These are phyloP conservation scores for Tolypocladium ovalisporum DNA, from an alignment of 2,329 filamentous ascomycete species.

Conservation along the genomic window DNA sequence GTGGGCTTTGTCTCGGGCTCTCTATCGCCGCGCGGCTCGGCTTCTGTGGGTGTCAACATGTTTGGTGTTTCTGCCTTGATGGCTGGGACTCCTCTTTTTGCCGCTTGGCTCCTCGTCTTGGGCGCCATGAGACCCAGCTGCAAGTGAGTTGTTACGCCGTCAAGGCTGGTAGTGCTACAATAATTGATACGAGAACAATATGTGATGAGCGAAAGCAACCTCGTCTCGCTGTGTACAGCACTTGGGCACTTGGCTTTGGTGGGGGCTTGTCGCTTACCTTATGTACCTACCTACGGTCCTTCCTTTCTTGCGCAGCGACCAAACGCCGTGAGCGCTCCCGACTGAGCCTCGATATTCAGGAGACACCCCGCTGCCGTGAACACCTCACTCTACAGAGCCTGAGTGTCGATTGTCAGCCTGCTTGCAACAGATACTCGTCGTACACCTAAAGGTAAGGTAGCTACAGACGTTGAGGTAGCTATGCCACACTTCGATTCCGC, in stretches of 20 bases:
- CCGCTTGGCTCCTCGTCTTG: slow-evolving; percentile 11
- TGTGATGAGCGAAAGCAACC: neutral
- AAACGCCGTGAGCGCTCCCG: neutral
- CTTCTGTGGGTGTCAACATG: neutral
- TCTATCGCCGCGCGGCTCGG: slow-evolving; percentile 3
- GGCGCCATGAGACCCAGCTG: slow-evolving; percentile 13
- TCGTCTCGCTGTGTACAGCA: neutral
- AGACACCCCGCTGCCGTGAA: neutral
- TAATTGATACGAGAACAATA: neutral
- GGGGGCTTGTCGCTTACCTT: neutral
- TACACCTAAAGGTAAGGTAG: too few relatives aligned
- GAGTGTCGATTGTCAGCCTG: neutral
- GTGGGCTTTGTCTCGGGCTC: neutral
- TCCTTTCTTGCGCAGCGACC: neutral
- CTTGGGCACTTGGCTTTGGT: neutral
- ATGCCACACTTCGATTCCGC: neutral
- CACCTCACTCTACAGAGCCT: neutral
- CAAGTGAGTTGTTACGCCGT: neutral
- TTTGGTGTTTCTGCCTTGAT: neutral
- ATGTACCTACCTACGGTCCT: too few relatives aligned
- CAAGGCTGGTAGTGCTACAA: neutral
- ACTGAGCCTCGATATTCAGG: neutral
- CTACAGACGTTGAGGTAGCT: neutral
- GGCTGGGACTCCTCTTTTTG: slow-evolving; percentile 7
- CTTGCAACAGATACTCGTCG: too few relatives aligned